Percentiles rank a stretch among this genome's conserved stretches.
Conservation (phyloP, 805 yeast species). For the Brettanomyces custersianus region DNA sequence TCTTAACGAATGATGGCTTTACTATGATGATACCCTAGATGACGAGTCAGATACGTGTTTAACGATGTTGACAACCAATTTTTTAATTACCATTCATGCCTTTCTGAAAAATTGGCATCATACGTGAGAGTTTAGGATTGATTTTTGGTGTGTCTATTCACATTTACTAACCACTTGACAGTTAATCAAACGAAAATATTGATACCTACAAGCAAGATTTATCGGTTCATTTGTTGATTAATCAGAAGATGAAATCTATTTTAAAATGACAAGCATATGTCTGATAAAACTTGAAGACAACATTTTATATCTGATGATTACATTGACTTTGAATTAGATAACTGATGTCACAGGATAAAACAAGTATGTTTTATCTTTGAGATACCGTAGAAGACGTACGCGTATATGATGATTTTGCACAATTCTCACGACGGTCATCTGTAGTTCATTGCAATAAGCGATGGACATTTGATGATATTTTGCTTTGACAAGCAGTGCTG, state of each 20-base stretch:
- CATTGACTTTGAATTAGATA: too few species aligned
- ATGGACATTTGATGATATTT: constrained; percentile 53
- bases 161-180: too few species aligned
- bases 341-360: too few species aligned
- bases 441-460: constrained; percentile 16
- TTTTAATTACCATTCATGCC: constrained; percentile 91
- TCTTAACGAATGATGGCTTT: background rate
- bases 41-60: constrained; percentile 98
- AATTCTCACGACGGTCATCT: constrained; percentile 37
- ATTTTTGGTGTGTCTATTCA: too few species aligned
- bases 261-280: constrained; percentile 94
- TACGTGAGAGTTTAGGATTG: too few species aligned
- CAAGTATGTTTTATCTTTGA: background rate
- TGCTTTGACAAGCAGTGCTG: constrained; percentile 86
- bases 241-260: background rate
- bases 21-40: constrained; percentile 48
- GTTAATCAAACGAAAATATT: too few species aligned
- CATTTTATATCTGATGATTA: constrained; percentile 1
- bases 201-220: too few species aligned
- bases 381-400: constrained; percentile 34
- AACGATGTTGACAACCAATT: constrained; percentile 85
- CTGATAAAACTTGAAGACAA: constrained; percentile 68
- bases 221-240: background rate
- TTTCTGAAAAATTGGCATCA: constrained; percentile 56
- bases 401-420: constrained; percentile 34